phyloP scores from a whole-genome alignment of 2,329 filamentous ascomycete genomes.

The Aspergillus intermedius region DNA sequence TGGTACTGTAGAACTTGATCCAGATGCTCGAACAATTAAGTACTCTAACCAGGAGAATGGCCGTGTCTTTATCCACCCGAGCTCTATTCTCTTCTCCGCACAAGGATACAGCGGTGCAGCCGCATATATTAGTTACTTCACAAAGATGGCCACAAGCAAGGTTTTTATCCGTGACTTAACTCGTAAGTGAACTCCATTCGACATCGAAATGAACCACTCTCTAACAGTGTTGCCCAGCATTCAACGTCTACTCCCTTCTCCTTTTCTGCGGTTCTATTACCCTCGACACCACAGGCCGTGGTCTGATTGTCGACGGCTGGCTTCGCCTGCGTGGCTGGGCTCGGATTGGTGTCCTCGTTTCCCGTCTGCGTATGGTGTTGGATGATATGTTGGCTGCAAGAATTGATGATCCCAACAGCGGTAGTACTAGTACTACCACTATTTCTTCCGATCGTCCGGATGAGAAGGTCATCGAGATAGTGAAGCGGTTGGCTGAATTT shows the following conservation, averaged over 20 bases:
- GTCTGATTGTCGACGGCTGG: constrained; percentile 89
- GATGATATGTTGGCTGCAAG: constrained; percentile 76
- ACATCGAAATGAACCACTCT: neutral
- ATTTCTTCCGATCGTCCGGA: constrained; percentile 18
- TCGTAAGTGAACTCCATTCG: constrained; percentile 50
- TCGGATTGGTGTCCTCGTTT: constrained; percentile 82
- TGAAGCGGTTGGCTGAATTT: constrained; percentile 75
- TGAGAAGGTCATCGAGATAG: constrained; percentile 60
- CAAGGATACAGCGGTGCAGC: constrained; percentile 70
- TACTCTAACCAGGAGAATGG: constrained; percentile 84
- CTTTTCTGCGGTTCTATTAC: constrained; percentile 80
- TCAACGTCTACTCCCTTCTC: constrained; percentile 82
- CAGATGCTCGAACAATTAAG: constrained; percentile 84
- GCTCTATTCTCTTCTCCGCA: constrained; percentile 75
- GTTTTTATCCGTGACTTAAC: constrained; percentile 87
- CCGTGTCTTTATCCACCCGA: constrained; percentile 87
- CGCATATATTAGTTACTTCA: constrained; percentile 82
- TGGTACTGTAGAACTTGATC: constrained; percentile 86
- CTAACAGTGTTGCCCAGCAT: constrained; percentile 40
- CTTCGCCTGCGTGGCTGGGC: constrained; percentile 83
- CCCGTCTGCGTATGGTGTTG: constrained; percentile 74
- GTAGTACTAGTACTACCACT: constrained; percentile 29
- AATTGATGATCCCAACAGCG: constrained; percentile 65
- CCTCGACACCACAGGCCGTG: constrained; percentile 79
- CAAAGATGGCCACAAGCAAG: constrained; percentile 85